These are phyloP conservation scores for Penicillium aurantiogriseum DNA, from an alignment of 2,329 filamentous ascomycete genomes.

Conservation along the genomic window DNA sequence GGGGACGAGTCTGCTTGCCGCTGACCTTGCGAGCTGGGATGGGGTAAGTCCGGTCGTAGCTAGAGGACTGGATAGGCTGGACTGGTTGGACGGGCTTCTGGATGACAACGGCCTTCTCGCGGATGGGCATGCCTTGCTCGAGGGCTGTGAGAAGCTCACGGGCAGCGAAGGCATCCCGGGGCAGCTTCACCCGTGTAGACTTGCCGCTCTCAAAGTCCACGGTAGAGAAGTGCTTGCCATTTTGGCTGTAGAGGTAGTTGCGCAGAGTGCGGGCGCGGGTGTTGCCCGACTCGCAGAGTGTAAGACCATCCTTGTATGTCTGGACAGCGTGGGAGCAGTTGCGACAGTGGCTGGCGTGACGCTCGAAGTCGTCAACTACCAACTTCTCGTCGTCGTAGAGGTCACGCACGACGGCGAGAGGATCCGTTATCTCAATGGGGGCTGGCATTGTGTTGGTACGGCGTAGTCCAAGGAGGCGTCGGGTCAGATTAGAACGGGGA, in stretches of 20 bases:
- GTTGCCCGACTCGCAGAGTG: slow-evolving; percentile 39
- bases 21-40: slow-evolving; percentile 23
- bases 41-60: slow-evolving; percentile 36
- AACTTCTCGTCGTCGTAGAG: slow-evolving; percentile 38
- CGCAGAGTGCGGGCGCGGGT: slow-evolving; percentile 35
- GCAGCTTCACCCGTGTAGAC: slow-evolving; percentile 44
- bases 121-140: slow-evolving; percentile 41
- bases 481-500: slow-evolving; percentile 12
- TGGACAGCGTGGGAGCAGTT: slow-evolving; percentile 32
- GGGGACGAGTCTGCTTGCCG: slow-evolving; percentile 15
- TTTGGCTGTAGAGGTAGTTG: slow-evolving; percentile 39
- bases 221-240: slow-evolving; percentile 41
- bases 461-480: slow-evolving; percentile 20
- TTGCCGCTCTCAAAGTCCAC: slow-evolving; percentile 43
- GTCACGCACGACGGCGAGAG: slow-evolving; percentile 34
- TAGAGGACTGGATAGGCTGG: slow-evolving; percentile 20
- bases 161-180: slow-evolving; percentile 35
- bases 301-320: slow-evolving; percentile 22
- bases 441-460: slow-evolving; percentile 34
- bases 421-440: slow-evolving; percentile 24
- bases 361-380: slow-evolving; percentile 39
- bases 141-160: slow-evolving; percentile 43
- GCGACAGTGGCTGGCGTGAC: slow-evolving; percentile 38
- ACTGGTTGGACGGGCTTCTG: slow-evolving; percentile 12
- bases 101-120: slow-evolving; percentile 11